Percentiles rank a stretch among this genome's conserved stretches.
Evolutionary conservation across 2,329 filamentous ascomycete species (phyloP).

Genomic region (Colletotrichum sp.): DNA sequence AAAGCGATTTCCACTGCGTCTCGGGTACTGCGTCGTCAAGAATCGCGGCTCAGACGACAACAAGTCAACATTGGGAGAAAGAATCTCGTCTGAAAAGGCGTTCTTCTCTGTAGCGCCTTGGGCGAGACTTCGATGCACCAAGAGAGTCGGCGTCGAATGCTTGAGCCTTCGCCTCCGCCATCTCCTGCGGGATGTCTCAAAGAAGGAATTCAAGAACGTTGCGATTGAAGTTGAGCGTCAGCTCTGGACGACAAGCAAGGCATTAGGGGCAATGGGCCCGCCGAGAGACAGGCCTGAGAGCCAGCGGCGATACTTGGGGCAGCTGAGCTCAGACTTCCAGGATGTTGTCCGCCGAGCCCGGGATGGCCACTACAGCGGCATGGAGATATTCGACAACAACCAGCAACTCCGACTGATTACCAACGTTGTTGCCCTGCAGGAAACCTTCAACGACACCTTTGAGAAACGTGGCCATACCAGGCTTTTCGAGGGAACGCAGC

Average conservation of each 20-base stretch:
- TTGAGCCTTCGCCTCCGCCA: neutral
- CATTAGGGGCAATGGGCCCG: slow-evolving; percentile 33
- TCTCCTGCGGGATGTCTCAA: slow-evolving; percentile 35
- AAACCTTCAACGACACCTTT: slow-evolving; percentile 35
- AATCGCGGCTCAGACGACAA: slow-evolving; percentile 43
- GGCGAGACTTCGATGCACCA: slow-evolving; percentile 24
- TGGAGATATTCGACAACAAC: slow-evolving; percentile 30
- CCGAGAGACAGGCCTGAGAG: slow-evolving; percentile 26
- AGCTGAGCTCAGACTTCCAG: slow-evolving; percentile 35
- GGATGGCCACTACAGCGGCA: slow-evolving; percentile 36
- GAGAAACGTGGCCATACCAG: slow-evolving; percentile 23
- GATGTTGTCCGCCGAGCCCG: slow-evolving; percentile 31
- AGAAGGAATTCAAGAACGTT: slow-evolving; percentile 21
- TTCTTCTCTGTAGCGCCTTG: slow-evolving; percentile 45
- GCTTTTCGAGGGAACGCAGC: neutral
- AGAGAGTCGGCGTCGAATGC: neutral
- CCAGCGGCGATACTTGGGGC: slow-evolving; percentile 39
- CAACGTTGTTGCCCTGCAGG: slow-evolving; percentile 37
- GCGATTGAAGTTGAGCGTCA: neutral
- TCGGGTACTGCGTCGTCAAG: slow-evolving; percentile 54
- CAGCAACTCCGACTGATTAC: slow-evolving; percentile 40
- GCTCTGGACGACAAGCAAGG: neutral
- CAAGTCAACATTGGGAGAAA: slow-evolving; percentile 31
- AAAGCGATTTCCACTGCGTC: slow-evolving; percentile 40
- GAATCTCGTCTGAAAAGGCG: slow-evolving; percentile 33